These are phyloP conservation scores for Aphanomyces stellatus DNA, from an alignment of 352 stramenopile genomes.

Conservation along the genomic window DNA sequence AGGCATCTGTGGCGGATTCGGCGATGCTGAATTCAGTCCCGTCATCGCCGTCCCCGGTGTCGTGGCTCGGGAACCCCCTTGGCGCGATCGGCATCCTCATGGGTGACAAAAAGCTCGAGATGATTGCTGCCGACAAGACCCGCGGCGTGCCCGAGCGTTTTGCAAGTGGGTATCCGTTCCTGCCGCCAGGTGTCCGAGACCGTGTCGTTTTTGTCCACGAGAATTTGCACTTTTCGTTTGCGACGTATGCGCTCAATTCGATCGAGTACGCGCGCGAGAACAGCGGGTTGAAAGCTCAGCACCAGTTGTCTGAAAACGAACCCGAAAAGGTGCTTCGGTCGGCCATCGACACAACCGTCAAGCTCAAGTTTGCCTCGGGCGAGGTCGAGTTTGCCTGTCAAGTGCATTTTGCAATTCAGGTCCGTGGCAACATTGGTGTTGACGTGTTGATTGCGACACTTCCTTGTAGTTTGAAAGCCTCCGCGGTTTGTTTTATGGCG, in stretches of 20 bases:
- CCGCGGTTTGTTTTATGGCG: conserved; percentile 82
- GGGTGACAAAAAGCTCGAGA: conserved; percentile 14
- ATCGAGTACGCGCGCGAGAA: conserved; percentile 78
- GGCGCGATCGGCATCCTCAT: conserved; percentile 1
- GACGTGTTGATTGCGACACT: not conserved
- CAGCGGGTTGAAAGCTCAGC: conserved; percentile 50
- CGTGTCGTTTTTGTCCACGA: conserved; percentile 91
- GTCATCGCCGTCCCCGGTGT: not conserved
- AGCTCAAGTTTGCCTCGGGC: conserved; percentile 1
- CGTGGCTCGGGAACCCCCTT: conserved; percentile 46
- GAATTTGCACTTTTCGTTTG: conserved; percentile 88
- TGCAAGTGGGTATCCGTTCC: conserved; percentile 72
- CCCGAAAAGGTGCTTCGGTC: conserved; percentile 21
- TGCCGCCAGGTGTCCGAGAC: conserved; percentile 84
- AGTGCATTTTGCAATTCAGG: conserved; percentile 73
- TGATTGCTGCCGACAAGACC: not conserved
- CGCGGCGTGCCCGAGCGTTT: conserved; percentile 47
- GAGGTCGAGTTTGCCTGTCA: conserved; percentile 51
- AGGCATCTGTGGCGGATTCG: too few species aligned
- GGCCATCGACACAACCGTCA: conserved; percentile 13
- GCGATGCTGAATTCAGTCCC: too few species aligned
- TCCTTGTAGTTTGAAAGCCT: conserved; percentile 88
- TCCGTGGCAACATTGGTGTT: conserved; percentile 17
- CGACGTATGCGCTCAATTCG: conserved; percentile 92
- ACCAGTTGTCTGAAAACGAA: conserved; percentile 31